phyloP scores from a whole-genome alignment of 768 basidiomycete genomes.

The Psilocybe tampanensis region DNA sequence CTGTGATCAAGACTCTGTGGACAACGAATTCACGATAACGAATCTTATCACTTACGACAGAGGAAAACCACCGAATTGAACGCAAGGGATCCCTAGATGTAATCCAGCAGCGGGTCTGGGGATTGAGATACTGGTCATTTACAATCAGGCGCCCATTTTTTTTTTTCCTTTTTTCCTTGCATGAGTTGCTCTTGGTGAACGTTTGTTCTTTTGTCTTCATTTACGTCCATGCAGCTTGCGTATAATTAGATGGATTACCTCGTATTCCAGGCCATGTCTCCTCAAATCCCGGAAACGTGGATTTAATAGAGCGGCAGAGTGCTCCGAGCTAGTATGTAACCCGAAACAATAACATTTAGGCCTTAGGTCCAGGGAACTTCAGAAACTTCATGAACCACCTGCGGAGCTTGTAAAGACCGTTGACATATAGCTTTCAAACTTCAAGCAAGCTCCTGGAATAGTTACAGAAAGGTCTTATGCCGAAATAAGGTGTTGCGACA shows the following conservation, averaged over 20 bases:
- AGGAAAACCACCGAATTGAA: slow-evolving; percentile 39
- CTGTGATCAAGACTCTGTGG: slow-evolving; percentile 42
- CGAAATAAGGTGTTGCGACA: slow-evolving; percentile 26
- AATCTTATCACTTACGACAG: slow-evolving; percentile 22
- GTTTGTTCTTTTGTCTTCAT: neutral
- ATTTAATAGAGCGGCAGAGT: slow-evolving; percentile 40
- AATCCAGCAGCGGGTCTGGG: slow-evolving; percentile 24
- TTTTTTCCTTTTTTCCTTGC: slow-evolving; percentile 41
- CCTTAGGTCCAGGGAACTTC: no score
- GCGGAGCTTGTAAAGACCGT: no score
- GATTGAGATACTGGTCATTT: slow-evolving; percentile 38
- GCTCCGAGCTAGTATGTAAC: no score
- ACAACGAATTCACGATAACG: slow-evolving; percentile 11
- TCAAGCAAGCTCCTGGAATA: no score
- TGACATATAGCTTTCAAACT: no score
- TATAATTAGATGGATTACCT: slow-evolving; percentile 46
- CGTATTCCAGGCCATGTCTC: slow-evolving; percentile 48
- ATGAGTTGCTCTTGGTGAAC: slow-evolving; percentile 34
- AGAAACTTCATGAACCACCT: no score
- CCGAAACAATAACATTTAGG: no score
- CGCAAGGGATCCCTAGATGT: slow-evolving; percentile 39
- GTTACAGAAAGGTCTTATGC: neutral
- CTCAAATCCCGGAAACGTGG: slow-evolving; percentile 42
- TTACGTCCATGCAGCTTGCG: slow-evolving; percentile 13
- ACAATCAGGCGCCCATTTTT: slow-evolving; percentile 44